These are phyloP conservation scores for Ceratobasidium sp. DNA, from an alignment of 1,284 basidiomycete genomes.

Conservation along the genomic window DNA sequence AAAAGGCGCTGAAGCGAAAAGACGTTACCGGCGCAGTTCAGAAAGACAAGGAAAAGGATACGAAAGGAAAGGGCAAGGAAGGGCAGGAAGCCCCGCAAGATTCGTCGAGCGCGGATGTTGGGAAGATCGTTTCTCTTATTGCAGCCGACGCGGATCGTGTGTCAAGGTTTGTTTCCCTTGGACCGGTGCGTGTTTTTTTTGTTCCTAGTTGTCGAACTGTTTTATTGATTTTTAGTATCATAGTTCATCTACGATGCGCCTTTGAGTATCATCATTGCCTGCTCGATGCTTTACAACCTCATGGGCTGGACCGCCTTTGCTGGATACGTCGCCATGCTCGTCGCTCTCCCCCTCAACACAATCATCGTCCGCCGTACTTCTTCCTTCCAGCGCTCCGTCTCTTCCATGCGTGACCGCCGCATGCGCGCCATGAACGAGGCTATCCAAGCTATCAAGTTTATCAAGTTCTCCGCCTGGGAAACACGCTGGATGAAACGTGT, in stretches of 20 bases:
- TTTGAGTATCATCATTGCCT: constrained; percentile 35
- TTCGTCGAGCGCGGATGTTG: constrained; percentile 43
- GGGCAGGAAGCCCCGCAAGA: constrained; percentile 18
- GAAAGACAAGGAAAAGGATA: constrained; percentile 37
- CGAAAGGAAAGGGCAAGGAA: constrained; percentile 35
- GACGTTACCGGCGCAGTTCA: constrained; percentile 44
- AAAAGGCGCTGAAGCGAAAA: constrained; percentile 44
- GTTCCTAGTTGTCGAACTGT: no score
- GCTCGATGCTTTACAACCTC: constrained; percentile 32
- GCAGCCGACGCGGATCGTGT: constrained; percentile 26
- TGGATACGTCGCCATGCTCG: constrained; percentile 38
- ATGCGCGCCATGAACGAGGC: constrained; percentile 45
- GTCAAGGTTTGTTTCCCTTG: constrained; percentile 12
- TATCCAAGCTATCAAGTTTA: constrained; percentile 44
- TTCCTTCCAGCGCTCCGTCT: constrained; percentile 24
- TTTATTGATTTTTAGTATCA: not conserved
- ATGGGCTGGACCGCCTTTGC: constrained; percentile 44
- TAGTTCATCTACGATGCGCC: constrained; percentile 36
- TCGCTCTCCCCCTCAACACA: constrained; percentile 40
- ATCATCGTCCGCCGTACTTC: constrained; percentile 35
- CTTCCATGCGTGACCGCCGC: constrained; percentile 6
- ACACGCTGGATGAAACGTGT: constrained; percentile 38
- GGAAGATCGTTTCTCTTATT: constrained; percentile 43
- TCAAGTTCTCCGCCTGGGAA: constrained; percentile 45
- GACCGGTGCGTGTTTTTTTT: constrained; percentile 14